Evolutionary conservation across 257 asterid genomes (phyloP).

Genomic region (Lycium barbarum): DNA sequence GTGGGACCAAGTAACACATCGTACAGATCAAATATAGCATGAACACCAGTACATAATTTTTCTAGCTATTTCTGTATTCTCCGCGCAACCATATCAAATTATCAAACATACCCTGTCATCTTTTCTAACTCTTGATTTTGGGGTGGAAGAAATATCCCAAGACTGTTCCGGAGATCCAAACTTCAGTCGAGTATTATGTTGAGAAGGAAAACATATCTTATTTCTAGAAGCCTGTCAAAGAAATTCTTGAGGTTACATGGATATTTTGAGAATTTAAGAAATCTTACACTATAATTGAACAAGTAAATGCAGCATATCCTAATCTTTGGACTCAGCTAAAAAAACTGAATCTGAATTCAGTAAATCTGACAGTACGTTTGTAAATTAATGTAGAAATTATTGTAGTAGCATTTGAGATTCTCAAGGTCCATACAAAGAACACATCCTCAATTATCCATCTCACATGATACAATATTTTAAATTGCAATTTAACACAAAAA

Average conservation of each 20-base stretch:
- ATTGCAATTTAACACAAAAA: background rate
- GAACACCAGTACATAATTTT: background rate
- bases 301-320: slow-evolving; percentile 3
- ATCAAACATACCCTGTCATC: slow-evolving; percentile 28
- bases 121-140: slow-evolving; percentile 28
- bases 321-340: background rate
- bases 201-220: slow-evolving; percentile 32
- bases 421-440: background rate
- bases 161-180: slow-evolving; percentile 20
- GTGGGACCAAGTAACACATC: background rate
- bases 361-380: background rate
- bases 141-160: slow-evolving; percentile 21
- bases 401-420: background rate
- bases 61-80: background rate
- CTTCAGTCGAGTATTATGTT: slow-evolving; percentile 13
- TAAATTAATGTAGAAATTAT: background rate
- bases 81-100: slow-evolving; percentile 15
- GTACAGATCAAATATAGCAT: slow-evolving; percentile 23
- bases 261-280: background rate
- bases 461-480: background rate
- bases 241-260: slow-evolving; percentile 27
- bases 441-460: background rate
- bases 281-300: background rate
- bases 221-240: slow-evolving; percentile 31
- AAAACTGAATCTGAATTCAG: background rate